These are phyloP conservation scores for Zychaea mexicana DNA, from an alignment of 371 early-diverging fungal genomes.

Conservation along the genomic window DNA sequence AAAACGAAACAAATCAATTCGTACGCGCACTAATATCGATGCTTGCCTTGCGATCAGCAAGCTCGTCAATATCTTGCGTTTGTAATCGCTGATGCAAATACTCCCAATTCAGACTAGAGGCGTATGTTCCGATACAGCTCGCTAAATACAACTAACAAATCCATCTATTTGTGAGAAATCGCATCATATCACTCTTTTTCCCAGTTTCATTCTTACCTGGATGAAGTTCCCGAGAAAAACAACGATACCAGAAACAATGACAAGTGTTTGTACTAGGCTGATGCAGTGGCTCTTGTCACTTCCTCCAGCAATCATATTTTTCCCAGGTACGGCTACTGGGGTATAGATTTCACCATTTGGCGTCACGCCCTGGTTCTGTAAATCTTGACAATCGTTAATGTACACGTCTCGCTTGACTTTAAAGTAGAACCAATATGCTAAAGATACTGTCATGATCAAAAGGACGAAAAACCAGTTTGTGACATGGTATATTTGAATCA, in stretches of 20 bases:
- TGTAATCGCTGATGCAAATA: conserved; percentile 16
- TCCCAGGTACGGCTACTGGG: conserved; percentile 27
- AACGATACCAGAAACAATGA: conserved; percentile 32
- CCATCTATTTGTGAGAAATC: background rate
- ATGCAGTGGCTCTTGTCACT: conserved; percentile 37
- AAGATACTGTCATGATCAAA: conserved; percentile 24
- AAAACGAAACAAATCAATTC: too few species aligned
- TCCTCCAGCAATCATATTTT: conserved; percentile 34
- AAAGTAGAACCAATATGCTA: conserved; percentile 38
- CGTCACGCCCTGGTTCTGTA: conserved; percentile 16
- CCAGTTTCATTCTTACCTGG: too few species aligned
- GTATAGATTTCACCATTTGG: conserved; percentile 20
- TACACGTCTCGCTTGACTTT: conserved; percentile 34
- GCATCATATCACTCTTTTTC: too few species aligned
- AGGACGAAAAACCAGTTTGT: conserved; percentile 47
- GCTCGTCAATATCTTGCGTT: conserved; percentile 12
- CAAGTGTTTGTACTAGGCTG: conserved; percentile 16
- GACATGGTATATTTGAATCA: conserved; percentile 36
- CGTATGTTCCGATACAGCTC: conserved; percentile 18
- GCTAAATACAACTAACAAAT: conserved; percentile 14
- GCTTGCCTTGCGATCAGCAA: background rate
- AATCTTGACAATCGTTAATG: conserved; percentile 36
- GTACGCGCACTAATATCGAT: background rate
- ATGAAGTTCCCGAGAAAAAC: conserved; percentile 34
- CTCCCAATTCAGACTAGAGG: conserved; percentile 17